Conservation (phyloP, 2,329 filamentous ascomycete genomes). For the Bertia moriformis region DNA sequence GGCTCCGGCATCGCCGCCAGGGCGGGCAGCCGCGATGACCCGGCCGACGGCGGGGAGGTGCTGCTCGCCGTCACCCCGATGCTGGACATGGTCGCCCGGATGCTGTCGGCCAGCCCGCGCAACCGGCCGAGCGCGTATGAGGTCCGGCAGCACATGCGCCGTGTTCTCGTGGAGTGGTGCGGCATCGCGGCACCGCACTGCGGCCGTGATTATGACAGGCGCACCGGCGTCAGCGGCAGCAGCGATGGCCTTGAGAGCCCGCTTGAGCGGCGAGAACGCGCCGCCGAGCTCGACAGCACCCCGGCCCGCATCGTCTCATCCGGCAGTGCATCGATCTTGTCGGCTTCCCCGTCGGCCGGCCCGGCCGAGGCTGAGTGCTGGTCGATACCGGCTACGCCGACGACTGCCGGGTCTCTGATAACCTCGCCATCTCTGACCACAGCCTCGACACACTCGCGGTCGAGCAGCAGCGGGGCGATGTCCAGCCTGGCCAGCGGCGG, state of each 20-base stretch:
- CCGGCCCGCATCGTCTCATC: too few relatives aligned
- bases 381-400: too few relatives aligned
- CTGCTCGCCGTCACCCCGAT: constrained; percentile 35
- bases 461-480: constrained; percentile 17
- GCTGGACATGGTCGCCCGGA: constrained; percentile 34
- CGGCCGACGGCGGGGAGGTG: constrained; percentile 27
- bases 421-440: too few relatives aligned
- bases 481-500: constrained; percentile 15
- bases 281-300: too few relatives aligned
- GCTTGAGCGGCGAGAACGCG: neutral
- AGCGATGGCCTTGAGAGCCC: constrained; percentile 12
- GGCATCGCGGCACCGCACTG: constrained; percentile 34
- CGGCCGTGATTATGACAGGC: constrained; percentile 37
- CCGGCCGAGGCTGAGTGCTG: too few relatives aligned
- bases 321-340: neutral
- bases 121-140: constrained; percentile 36
- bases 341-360: neutral
- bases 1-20: too few relatives aligned
- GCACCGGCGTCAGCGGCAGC: constrained; percentile 14
- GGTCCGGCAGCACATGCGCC: constrained; percentile 35
- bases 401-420: too few relatives aligned
- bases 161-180: constrained; percentile 32
- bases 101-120: constrained; percentile 34
- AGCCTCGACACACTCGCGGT: too few relatives aligned
- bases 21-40: constrained; percentile 11